Evolutionary conservation across 805 yeast genomes (phyloP).

Genomic region (Wickerhamiella brachini): DNA sequence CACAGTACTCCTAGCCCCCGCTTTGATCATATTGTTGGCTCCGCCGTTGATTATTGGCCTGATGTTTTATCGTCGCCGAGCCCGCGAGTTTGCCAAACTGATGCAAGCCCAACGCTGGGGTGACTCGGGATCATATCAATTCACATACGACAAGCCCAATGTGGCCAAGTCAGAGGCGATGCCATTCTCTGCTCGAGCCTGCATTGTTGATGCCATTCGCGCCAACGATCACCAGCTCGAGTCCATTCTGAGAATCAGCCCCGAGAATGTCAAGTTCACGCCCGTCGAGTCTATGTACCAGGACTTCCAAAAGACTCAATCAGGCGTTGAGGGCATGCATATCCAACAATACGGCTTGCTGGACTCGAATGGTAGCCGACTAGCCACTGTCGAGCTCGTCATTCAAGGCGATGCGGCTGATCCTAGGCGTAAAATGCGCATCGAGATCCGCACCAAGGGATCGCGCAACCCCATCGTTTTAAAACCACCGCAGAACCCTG

Average conservation of each 20-base stretch:
- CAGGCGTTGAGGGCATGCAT: conserved; percentile 13
- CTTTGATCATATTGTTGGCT: conserved; percentile 10
- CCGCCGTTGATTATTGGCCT: conserved; percentile 15
- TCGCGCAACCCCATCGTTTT: not conserved
- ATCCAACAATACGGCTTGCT: conserved; percentile 13
- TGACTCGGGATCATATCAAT: conserved; percentile 14
- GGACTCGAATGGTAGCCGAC: conserved; percentile 3
- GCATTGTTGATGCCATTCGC: conserved; percentile 12
- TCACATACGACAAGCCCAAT: conserved; percentile 8
- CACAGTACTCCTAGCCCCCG: conserved; percentile 14
- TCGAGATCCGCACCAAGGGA: conserved; percentile 6
- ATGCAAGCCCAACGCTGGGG: conserved; percentile 15
- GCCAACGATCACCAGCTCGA: conserved; percentile 11
- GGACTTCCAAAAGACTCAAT: conserved; percentile 14
- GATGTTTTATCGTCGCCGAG: conserved; percentile 8
- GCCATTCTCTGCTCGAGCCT: conserved; percentile 8
- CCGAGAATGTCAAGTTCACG: conserved; percentile 9
- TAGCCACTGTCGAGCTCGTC: conserved; percentile 12
- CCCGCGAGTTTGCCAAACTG: conserved; percentile 5
- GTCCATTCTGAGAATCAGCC: not conserved
- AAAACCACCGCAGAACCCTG: not conserved
- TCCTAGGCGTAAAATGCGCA: conserved; percentile 9
- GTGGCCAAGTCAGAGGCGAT: conserved; percentile 2
- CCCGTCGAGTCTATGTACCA: conserved; percentile 13
- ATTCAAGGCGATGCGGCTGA: conserved; percentile 1